Base-by-base conservation (phyloP, 805 yeast species). In the Candida sphagnicola region DNA sequence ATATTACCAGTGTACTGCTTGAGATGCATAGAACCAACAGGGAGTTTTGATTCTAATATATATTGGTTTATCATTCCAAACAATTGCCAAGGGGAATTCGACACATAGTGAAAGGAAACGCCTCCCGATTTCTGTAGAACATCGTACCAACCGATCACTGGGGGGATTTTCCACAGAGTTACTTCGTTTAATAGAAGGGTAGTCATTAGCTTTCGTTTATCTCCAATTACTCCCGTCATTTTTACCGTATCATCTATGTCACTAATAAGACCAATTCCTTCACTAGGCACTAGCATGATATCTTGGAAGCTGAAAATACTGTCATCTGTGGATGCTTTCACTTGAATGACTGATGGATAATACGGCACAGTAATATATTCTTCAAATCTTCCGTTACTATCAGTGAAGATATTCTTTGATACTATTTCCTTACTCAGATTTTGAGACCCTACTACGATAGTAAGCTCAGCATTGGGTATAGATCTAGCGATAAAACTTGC, bases 211-310 rank as follows among this genome's bases (percentile, higher is more conserved):
- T 85, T 87, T 42, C 95, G 72, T 60, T 87, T 89, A 44, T 90
- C 95, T 1, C 91, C 91, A 24, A 85, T 72, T 1, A 93, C 91
- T 2, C 98, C 98, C 0, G 99, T 89, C 30, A 78, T 70, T 52
- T 93, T 85, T 25, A 91, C 80, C 0, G 99, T 93, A 56, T 93
- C 99, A 56, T 93, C 99, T 30, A 93, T 82, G 58, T 93, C 99
- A 51, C 90, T 81, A 16, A 93, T 89, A 2, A 93, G 59, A 10
- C 85, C 86, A 16, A 82, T 65, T 0, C 95, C 93, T 0, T 53
- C 39, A 33, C 43, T 41, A 2, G 66, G 60, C 10, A 78, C 66
- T 23, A 72, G 49, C 36, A 67, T 60, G 1, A 73, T 58, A 18
- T 75, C 75, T 39, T 71, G 70, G 36, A 74, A 67, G 2, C 68